Percentiles rank a stretch among this genome's conserved stretches.
phyloP scores from a whole-genome alignment of 1,139 yeast species.

The Meyerozyma athensensis region DNA sequence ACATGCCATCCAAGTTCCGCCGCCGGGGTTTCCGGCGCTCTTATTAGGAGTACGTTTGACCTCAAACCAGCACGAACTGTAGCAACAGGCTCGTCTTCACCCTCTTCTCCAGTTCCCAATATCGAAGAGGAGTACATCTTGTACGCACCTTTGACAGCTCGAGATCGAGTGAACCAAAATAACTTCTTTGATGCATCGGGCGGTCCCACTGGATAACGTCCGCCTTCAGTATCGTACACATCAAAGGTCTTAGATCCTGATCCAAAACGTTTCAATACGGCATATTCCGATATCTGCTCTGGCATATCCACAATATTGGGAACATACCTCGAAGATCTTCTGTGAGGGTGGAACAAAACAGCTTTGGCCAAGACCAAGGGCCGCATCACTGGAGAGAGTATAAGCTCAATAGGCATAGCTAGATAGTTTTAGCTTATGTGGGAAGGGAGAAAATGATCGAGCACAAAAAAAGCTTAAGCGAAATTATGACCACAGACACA shows the following conservation, averaged over 20 bases:
- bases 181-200: constrained; percentile 35
- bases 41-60: constrained; percentile 50
- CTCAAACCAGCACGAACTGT: constrained; percentile 56
- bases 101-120: constrained; percentile 36
- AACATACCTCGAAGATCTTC: constrained; percentile 51
- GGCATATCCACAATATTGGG: constrained; percentile 48
- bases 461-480: too few relatives aligned
- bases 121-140: constrained; percentile 45
- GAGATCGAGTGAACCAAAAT: constrained; percentile 51
- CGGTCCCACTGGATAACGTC: constrained; percentile 32
- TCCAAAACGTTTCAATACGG: constrained; percentile 50
- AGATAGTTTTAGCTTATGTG: background rate
- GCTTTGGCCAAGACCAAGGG: constrained; percentile 55
- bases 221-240: constrained; percentile 44
- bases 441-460: background rate
- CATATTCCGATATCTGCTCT: constrained; percentile 35
- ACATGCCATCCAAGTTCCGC: constrained; percentile 64
- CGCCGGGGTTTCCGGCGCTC: constrained; percentile 43
- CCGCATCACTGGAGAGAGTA: constrained; percentile 55
- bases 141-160: constrained; percentile 64
- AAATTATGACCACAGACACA: background rate
- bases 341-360: constrained; percentile 51
- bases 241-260: constrained; percentile 53
- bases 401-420: constrained; percentile 53
- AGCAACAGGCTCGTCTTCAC: constrained; percentile 54